A percentile compares a stretch with the other conserved stretches of the same genome.
Evolutionary conservation across 2,329 filamentous ascomycete species (phyloP).

Genomic region (Fusarium pseudoanthophilum): DNA sequence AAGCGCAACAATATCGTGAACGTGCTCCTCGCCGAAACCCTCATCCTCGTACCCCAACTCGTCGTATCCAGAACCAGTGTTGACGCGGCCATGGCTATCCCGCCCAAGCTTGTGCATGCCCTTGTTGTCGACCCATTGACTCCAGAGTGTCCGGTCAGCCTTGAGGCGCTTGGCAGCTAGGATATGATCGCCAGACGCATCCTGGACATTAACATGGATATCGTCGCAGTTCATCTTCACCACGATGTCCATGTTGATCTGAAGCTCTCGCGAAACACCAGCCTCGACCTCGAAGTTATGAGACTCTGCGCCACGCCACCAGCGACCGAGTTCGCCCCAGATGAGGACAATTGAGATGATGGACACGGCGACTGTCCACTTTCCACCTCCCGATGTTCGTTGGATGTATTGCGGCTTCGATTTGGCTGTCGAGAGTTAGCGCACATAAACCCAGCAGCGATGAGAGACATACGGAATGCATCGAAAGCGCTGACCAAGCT

Average conservation of each 20-base stretch:
- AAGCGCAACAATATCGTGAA: slow-evolving; percentile 88
- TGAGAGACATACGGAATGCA: slow-evolving; percentile 81
- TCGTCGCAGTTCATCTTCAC: slow-evolving; percentile 87
- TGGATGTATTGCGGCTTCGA: slow-evolving; percentile 93
- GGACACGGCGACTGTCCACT: slow-evolving; percentile 89
- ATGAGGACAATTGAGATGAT: slow-evolving; percentile 79
- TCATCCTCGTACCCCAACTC: slow-evolving; percentile 63
- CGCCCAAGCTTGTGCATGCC: slow-evolving; percentile 70
- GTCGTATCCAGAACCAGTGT: slow-evolving; percentile 64
- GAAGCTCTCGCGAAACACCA: slow-evolving; percentile 84
- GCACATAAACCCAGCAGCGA: neutral
- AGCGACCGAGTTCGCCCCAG: slow-evolving; percentile 80
- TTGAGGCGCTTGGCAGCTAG: slow-evolving; percentile 79
- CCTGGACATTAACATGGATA: slow-evolving; percentile 96
- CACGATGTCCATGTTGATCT: slow-evolving; percentile 96
- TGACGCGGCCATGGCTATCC: slow-evolving; percentile 64
- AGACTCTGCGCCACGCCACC: slow-evolving; percentile 85
- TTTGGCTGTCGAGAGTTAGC: slow-evolving; percentile 73
- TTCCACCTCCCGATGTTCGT: slow-evolving; percentile 84
- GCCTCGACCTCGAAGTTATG: slow-evolving; percentile 96
- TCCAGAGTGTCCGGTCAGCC: slow-evolving; percentile 83
- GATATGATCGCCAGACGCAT: slow-evolving; percentile 92
- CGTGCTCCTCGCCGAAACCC: slow-evolving; percentile 81
- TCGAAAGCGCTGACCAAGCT: slow-evolving; percentile 87
- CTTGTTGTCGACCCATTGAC: slow-evolving; percentile 79